phyloP scores from a whole-genome alignment of 2,329 filamentous ascomycete species.

The Trichophyton verrucosum region DNA sequence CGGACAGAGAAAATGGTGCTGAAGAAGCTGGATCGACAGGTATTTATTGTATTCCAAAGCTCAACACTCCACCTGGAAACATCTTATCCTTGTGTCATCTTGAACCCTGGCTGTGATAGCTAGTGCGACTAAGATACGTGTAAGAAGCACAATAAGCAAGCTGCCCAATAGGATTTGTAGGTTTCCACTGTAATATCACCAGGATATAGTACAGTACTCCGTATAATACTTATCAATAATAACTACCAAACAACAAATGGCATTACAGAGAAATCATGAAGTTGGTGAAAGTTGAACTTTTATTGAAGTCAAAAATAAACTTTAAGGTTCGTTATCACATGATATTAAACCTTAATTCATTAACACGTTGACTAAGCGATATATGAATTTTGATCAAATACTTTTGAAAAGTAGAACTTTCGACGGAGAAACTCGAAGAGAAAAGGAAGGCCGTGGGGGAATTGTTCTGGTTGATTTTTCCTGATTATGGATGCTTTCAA shows the following conservation, averaged over 20 bases:
- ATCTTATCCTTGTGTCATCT: background rate
- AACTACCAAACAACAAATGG: background rate
- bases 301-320: background rate
- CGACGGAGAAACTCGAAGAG: background rate
- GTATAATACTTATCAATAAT: background rate
- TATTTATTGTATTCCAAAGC: background rate
- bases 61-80: background rate
- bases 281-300: background rate
- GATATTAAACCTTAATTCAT: background rate
- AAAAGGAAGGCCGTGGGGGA: background rate
- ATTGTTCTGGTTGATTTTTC: background rate
- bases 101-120: background rate
- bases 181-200: background rate
- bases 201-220: too few relatives aligned
- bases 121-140: background rate
- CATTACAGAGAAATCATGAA: background rate
- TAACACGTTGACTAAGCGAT: too few relatives aligned
- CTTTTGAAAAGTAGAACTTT: background rate
- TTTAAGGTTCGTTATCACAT: background rate
- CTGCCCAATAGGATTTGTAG: background rate
- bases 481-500: conserved; percentile 34
- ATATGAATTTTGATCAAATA: background rate
- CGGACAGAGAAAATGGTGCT: background rate
- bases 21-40: background rate
- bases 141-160: background rate